Evolutionary conservation across 2,329 filamentous ascomycete genomes (phyloP), one percentile per base, ranked within the genome.

Genomic region (Arachnomyces sp.): DNA sequence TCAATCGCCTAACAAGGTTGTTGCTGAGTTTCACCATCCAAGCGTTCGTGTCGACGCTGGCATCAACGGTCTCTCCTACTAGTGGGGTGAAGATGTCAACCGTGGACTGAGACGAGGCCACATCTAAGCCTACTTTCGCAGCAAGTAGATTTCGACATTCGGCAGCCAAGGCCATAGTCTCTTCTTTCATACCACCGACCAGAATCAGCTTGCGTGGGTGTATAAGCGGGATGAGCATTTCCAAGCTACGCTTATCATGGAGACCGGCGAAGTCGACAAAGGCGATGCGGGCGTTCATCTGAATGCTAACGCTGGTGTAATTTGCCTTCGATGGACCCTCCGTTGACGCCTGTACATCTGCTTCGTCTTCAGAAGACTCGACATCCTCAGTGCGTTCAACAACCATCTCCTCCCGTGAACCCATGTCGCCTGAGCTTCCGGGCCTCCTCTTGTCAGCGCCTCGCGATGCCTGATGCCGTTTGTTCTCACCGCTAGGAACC

Each of bases 11-110:
- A 43, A 94, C 84, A 14, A 98, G 77, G 33, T 77, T 70, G 50
- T 90, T 85, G 36, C 86, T 88, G 13, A 98, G 74, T 62, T 89
- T 94, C 44, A 98, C 84, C 16, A 85, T 82, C 92, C 93, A 98
- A 3, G 92, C 89, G 58, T 96, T 95, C 4, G 90, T 96, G 59
- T 98, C 92, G 31, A 96, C 90, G 55, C 89, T 95, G 9, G 90
- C 92, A 60, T 98, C 82, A 31, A 98, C 74, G 11, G 73, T 69
- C 28, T 74, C 70, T 16, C 88, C 88, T n/a, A 85, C 70, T 7
- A 68, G 63, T 1, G 92, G 92, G 0, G 86, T 88, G 57, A 90
- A 90, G 4, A 98, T 85, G 47, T 89, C 81, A 28, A 79, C 73
- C 64, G 14, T 38, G 8, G 39, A 31, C 29, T 47, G 42, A 4